Percentiles rank a stretch among this genome's conserved stretches.
Evolutionary conservation across 164 flowering plant genomes (phyloP).

Genomic region (Buxus sempervirens): DNA sequence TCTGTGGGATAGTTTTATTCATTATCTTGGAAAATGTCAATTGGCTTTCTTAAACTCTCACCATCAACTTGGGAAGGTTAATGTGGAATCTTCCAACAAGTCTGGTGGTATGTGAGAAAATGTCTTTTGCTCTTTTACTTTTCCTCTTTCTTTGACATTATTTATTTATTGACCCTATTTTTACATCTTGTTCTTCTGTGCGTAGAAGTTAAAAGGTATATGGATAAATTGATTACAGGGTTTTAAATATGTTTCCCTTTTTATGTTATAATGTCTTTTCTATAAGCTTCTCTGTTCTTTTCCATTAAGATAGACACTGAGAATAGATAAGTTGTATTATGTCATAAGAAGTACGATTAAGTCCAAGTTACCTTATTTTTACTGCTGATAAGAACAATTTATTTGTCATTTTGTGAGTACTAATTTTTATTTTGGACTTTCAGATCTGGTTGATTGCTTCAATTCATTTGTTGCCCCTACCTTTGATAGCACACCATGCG

Average conservation of each 20-base stretch:
- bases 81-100: conserved; percentile 17
- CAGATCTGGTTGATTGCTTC: conserved; percentile 59
- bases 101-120: conserved; percentile 32
- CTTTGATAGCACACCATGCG: conserved; percentile 54
- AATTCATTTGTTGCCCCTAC: conserved; percentile 31
- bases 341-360: not conserved
- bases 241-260: too few species aligned
- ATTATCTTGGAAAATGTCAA: conserved; percentile 50
- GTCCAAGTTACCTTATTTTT: not conserved
- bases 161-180: too few species aligned
- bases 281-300: too few species aligned
- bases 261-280: too few species aligned
- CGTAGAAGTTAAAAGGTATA: too few species aligned
- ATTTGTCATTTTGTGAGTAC: not conserved
- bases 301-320: not conserved
- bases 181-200: too few species aligned
- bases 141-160: not conserved
- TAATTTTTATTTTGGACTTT: conserved; percentile 3
- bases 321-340: not conserved
- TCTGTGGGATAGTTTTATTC: conserved; percentile 56
- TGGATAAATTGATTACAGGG: too few species aligned
- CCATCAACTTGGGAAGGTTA: conserved; percentile 24
- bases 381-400: too few species aligned
- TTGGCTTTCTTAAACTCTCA: conserved; percentile 26
- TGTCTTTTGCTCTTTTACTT: not conserved